Evolutionary conservation across 1,139 yeast genomes (phyloP).

Genomic region (Candida sojae): DNA sequence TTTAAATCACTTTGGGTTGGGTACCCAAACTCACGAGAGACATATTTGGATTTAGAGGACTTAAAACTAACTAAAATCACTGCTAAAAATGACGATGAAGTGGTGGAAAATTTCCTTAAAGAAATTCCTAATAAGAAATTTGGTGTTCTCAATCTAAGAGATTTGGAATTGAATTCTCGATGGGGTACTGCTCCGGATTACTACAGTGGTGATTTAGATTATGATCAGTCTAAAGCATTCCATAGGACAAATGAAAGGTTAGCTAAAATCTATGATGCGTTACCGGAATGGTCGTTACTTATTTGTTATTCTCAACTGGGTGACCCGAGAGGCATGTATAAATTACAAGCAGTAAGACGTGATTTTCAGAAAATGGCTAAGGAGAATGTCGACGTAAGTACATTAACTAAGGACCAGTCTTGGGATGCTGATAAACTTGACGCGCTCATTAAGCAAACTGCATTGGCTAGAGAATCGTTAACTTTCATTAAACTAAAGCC

Average conservation of each 20-base stretch:
- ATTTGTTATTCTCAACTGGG: conserved; percentile 67
- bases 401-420: conserved; percentile 42
- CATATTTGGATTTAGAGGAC: conserved; percentile 24
- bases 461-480: conserved; percentile 56
- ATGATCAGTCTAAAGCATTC: conserved; percentile 20
- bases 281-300: conserved; percentile 63
- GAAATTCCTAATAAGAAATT: conserved; percentile 40
- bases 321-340: conserved; percentile 53
- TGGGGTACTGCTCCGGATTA: conserved; percentile 21
- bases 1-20: conserved; percentile 45
- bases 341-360: conserved; percentile 43
- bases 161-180: conserved; percentile 49
- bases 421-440: conserved; percentile 57
- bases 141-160: conserved; percentile 57
- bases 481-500: conserved; percentile 50
- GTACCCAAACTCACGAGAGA: conserved; percentile 19
- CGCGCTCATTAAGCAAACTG: conserved; percentile 40
- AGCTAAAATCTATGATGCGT: conserved; percentile 43
- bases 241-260: conserved; percentile 46
- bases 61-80: conserved; percentile 27
- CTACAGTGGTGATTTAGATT: conserved; percentile 24
- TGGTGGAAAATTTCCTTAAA: conserved; percentile 40
- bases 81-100: conserved; percentile 61
- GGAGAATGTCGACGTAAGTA: conserved; percentile 37
- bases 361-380: conserved; percentile 26